Evolutionary conservation across 495 filamentous ascomycete species (phyloP).

Genomic region (Penicillium crystallinum): DNA sequence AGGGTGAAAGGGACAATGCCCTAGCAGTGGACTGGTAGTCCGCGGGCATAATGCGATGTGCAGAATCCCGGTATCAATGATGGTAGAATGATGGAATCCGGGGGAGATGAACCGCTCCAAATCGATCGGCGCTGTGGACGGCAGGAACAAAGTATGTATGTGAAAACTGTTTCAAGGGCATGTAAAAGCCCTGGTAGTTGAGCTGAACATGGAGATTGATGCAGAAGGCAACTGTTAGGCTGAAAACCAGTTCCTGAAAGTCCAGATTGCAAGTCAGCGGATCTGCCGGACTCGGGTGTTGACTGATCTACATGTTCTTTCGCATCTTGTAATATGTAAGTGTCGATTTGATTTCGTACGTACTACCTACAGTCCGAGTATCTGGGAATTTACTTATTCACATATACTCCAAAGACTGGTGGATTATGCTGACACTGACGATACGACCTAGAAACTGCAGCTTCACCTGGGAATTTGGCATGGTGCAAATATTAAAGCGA

Average conservation of each 20-base stretch:
- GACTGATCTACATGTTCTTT: neutral
- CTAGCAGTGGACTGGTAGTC: slow-evolving; percentile 60
- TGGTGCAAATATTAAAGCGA: too few species aligned
- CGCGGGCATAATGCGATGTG: slow-evolving; percentile 40
- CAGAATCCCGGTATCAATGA: slow-evolving; percentile 4
- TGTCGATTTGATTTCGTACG: neutral
- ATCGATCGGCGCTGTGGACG: slow-evolving; percentile 11
- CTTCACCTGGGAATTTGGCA: too few species aligned
- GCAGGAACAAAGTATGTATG: neutral
- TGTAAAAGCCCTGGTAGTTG: slow-evolving; percentile 6
- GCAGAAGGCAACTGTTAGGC: slow-evolving; percentile 2
- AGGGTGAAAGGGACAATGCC: slow-evolving; percentile 58
- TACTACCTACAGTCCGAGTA: too few species aligned
- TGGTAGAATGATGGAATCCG: slow-evolving; percentile 1
- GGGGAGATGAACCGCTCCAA: neutral
- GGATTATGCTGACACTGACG: too few species aligned
- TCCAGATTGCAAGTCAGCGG: slow-evolving; percentile 3
- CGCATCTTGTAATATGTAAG: neutral
- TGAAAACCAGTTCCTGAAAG: slow-evolving; percentile 3
- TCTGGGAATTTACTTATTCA: too few species aligned
- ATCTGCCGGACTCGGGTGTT: slow-evolving; percentile 8
- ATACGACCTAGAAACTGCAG: too few species aligned
- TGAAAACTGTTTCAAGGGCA: slow-evolving; percentile 9
- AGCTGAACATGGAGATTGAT: slow-evolving; percentile 6
- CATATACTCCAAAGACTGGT: too few species aligned